Conservation (phyloP, 441 rosid genomes). For the Populus hybrid region DNA sequence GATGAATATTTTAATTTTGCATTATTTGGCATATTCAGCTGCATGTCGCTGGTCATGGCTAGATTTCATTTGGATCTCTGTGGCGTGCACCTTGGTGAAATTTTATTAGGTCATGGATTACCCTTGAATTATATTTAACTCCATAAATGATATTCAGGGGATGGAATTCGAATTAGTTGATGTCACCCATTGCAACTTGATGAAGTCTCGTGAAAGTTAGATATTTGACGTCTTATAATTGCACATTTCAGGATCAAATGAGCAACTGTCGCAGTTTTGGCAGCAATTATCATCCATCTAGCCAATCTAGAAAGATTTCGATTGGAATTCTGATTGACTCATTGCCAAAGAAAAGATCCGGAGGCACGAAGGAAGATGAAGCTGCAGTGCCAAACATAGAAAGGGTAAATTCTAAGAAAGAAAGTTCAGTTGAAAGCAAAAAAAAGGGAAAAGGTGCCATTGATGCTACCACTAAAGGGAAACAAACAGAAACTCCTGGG, state of each 20-base stretch:
- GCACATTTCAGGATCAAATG: constrained; percentile 50
- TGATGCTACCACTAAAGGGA: constrained; percentile 33
- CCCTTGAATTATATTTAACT: neutral
- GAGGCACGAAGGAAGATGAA: constrained; percentile 30
- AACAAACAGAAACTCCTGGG: constrained; percentile 32
- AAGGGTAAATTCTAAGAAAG: constrained; percentile 31
- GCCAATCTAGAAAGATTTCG: constrained; percentile 78
- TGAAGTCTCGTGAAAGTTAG: neutral
- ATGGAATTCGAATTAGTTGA: neutral
- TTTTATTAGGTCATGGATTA: neutral
- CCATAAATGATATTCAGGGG: neutral
- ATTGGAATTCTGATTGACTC: constrained; percentile 68
- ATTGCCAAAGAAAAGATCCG: constrained; percentile 36
- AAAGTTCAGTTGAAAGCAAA: constrained; percentile 28
- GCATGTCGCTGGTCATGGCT: neutral
- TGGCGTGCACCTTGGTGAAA: neutral
- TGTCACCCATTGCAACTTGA: neutral
- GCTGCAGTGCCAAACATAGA: constrained; percentile 29
- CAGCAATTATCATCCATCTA: constrained; percentile 52
- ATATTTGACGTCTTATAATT: neutral
- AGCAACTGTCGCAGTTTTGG: constrained; percentile 55
- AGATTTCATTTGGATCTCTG: neutral
- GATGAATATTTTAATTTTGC: neutral
- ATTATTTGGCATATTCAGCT: neutral
- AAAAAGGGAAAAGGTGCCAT: constrained; percentile 25